Base-by-base conservation (phyloP, 768 basidiomycete species). In the Pleurotus tuoliensis region DNA sequence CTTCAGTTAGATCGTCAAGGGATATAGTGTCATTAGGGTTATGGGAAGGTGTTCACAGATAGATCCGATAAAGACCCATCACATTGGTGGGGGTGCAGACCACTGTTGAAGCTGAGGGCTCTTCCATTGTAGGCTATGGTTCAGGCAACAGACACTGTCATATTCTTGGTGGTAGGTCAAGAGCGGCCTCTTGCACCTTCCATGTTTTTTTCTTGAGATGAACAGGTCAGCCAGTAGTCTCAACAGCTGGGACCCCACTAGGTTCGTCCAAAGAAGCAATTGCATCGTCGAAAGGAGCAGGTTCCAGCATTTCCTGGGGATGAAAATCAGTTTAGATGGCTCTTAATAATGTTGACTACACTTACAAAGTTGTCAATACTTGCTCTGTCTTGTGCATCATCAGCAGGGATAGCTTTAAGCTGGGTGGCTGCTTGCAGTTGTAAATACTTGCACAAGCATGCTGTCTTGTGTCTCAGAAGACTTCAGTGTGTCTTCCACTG, bases 1-100 rank as follows among this genome's bases (percentile, higher is more conserved):
- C 5, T 44, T 63, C 68, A 68, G 20, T 20, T 20, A 20, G 20
- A 20, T 20, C 20, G 20, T 20, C 20, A 20, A 20, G 20, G 20
- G 20, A 20, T 20, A 20, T 20, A 20, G 71, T 1, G 15, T 52
- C 25, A 30, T 57, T 25, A n/a, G 56, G 56, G 18, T 49, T 43
- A 51, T 54, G 43, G 7, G 56, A 20, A 11, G 47, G 56, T 15
- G 22, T 13, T 13, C 25, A 8, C 7, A n/a, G 30, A 39, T 57
- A 57, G 15, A 47, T 34, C 11, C 56, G 56, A 30, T 51, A 57
- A 37, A 57, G 30, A 22, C 56, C 46, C 25, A 56, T 34, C 9
- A n/a, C 24, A 49, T 56, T 47, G 18, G 55, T 48, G 16, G 25
- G 20, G 30, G 56, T 52, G 8, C 50, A 58, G 43, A 64, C 27